phyloP scores from a whole-genome alignment of 2,329 filamentous ascomycete species.

The Penicillium sp. region DNA sequence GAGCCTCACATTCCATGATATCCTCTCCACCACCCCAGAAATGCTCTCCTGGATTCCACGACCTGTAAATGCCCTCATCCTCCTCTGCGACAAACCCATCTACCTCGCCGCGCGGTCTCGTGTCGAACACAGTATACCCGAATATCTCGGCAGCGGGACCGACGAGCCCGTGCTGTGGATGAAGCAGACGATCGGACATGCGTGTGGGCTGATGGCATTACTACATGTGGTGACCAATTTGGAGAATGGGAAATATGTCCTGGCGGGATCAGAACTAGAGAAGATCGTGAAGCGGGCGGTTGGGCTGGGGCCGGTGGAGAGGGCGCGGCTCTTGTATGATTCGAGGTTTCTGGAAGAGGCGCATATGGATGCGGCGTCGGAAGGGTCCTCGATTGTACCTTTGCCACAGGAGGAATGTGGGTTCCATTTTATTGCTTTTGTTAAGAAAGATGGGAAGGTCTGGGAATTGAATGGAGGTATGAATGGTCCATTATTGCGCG shows the following conservation, averaged over 20 bases:
- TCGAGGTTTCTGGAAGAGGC: slow-evolving; percentile 25
- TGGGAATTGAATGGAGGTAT: slow-evolving; percentile 25
- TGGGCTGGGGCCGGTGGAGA: slow-evolving; percentile 43
- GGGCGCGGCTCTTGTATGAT: slow-evolving; percentile 54
- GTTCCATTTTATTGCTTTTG: slow-evolving; percentile 24
- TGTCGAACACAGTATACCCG: slow-evolving; percentile 40
- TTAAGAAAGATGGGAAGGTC: slow-evolving; percentile 16
- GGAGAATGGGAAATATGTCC: slow-evolving; percentile 43
- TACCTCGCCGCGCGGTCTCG: slow-evolving; percentile 42
- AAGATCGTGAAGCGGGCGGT: slow-evolving; percentile 45
- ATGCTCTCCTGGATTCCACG: slow-evolving; percentile 51
- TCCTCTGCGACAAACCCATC: slow-evolving; percentile 49
- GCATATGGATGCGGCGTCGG: slow-evolving; percentile 23
- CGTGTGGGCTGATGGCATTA: slow-evolving; percentile 58
- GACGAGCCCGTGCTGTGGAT: slow-evolving; percentile 58
- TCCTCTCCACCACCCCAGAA: slow-evolving; percentile 54
- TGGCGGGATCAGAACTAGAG: slow-evolving; percentile 45
- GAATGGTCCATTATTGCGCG: slow-evolving; percentile 33
- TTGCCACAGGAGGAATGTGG: slow-evolving; percentile 19
- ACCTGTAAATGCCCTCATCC: slow-evolving; percentile 53
- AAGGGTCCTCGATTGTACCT: slow-evolving; percentile 15
- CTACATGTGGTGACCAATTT: slow-evolving; percentile 56
- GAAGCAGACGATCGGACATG: slow-evolving; percentile 57
- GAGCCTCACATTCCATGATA: slow-evolving; percentile 52
- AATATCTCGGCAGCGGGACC: slow-evolving; percentile 47